Conservation (phyloP, 257 asterid species). For the Euphrasia confusa region DNA sequence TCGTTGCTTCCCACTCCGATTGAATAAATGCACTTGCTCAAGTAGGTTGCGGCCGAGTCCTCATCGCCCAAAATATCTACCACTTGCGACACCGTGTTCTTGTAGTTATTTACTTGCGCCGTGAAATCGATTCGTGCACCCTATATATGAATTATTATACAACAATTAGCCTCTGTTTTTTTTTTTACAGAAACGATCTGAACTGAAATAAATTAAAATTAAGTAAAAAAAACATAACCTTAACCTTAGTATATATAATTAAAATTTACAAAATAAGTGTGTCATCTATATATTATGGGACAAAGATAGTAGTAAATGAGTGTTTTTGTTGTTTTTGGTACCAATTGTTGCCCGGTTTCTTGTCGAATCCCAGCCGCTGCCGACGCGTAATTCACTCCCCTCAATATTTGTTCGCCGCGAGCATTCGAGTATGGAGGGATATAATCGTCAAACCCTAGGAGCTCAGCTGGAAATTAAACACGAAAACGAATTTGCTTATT, state of each 20-base stretch:
- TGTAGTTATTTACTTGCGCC: slow-evolving; percentile 69
- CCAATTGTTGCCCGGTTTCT: slow-evolving; percentile 84
- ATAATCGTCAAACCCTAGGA: slow-evolving; percentile 54
- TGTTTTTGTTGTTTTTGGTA: slow-evolving; percentile 17
- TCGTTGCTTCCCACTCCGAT: slow-evolving; percentile 59
- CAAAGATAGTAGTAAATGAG: too few relatives aligned
- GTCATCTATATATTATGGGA: too few relatives aligned
- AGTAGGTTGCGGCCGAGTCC: slow-evolving; percentile 36
- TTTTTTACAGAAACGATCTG: too few relatives aligned
- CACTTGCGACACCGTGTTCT: slow-evolving; percentile 60
- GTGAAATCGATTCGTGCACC: slow-evolving; percentile 59
- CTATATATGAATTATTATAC: slow-evolving; percentile 23
- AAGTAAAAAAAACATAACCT: too few relatives aligned
- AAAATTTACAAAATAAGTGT: too few relatives aligned
- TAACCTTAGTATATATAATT: too few relatives aligned
- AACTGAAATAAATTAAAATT: too few relatives aligned
- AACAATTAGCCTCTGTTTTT: too few relatives aligned
- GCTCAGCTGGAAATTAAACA: slow-evolving; percentile 44
- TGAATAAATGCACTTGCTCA: slow-evolving; percentile 46
- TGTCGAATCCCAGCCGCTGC: slow-evolving; percentile 83
- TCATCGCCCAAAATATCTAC: slow-evolving; percentile 48
- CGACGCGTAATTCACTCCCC: slow-evolving; percentile 79
- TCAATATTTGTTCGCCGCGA: slow-evolving; percentile 49
- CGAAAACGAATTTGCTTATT: not conserved
- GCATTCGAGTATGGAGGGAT: slow-evolving; percentile 59